phyloP scores from a whole-genome alignment of 2,329 filamentous ascomycete species.

The Alternaria hordeiaustralica region DNA sequence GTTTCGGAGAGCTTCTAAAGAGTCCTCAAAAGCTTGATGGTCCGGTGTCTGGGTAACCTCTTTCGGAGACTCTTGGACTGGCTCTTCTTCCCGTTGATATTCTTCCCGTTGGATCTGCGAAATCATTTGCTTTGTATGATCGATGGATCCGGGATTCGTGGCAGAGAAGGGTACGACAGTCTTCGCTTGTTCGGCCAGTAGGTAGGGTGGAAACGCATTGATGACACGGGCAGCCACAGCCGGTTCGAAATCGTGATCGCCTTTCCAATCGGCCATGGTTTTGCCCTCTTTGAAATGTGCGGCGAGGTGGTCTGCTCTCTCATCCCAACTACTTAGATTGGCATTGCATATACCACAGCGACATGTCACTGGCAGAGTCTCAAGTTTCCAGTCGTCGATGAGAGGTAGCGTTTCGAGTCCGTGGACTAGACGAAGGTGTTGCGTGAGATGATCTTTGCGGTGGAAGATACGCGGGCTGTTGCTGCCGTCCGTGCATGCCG shows the following conservation, averaged over 20 bases:
- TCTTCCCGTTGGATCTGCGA: slow-evolving; percentile 13
- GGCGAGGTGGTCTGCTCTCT: slow-evolving; percentile 57
- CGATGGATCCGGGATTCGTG: slow-evolving; percentile 32
- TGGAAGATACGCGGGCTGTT: slow-evolving; percentile 65
- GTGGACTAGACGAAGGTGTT: slow-evolving; percentile 64
- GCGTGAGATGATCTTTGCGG: slow-evolving; percentile 66
- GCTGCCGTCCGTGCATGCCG: slow-evolving; percentile 68
- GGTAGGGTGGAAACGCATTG: slow-evolving; percentile 55
- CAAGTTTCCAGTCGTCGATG: slow-evolving; percentile 68
- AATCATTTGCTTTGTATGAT: slow-evolving; percentile 28
- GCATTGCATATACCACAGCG: slow-evolving; percentile 59
- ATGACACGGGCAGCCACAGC: slow-evolving; percentile 52
- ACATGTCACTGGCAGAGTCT: slow-evolving; percentile 56
- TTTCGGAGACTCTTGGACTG: neutral
- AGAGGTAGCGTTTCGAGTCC: slow-evolving; percentile 62
- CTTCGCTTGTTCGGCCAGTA: slow-evolving; percentile 51
- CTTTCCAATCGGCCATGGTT: slow-evolving; percentile 59
- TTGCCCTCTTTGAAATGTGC: slow-evolving; percentile 59
- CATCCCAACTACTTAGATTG: slow-evolving; percentile 54
- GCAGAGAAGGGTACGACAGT: slow-evolving; percentile 53
- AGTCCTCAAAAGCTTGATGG: neutral
- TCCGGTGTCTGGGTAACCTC: neutral
- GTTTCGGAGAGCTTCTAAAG: neutral
- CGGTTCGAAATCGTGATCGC: slow-evolving; percentile 57
- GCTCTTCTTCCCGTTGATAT: neutral